These are phyloP conservation scores for Nicotiana sylvestris DNA, from an alignment of 257 asterid species.

Conservation along the genomic window DNA sequence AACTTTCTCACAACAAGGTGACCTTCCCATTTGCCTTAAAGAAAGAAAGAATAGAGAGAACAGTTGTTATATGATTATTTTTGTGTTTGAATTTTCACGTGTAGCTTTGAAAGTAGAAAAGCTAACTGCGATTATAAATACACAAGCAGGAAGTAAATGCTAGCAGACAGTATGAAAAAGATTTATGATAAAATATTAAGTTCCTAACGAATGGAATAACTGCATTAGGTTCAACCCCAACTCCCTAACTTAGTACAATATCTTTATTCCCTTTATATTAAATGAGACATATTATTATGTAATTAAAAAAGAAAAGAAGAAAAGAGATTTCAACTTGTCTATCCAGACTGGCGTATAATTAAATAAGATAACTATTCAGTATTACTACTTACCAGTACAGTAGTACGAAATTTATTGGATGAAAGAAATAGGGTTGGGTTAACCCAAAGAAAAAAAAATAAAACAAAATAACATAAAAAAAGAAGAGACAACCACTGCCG, in stretches of 20 bases:
- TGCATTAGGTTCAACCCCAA: conserved; percentile 7
- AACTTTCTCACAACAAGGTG: conserved; percentile 9
- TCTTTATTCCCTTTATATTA: neutral
- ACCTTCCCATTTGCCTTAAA: neutral
- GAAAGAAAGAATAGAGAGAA: neutral
- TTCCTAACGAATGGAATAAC: neutral
- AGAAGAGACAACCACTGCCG: too few relatives aligned
- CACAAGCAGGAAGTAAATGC: neutral
- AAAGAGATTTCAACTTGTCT: neutral
- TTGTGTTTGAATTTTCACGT: too few relatives aligned
- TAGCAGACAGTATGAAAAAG: neutral
- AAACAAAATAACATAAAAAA: neutral
- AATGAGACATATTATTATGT: neutral
- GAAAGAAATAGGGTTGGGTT: neutral
- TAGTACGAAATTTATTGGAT: neutral
- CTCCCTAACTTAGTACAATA: neutral
- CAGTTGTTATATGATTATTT: too few relatives aligned
- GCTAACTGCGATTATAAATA: neutral
- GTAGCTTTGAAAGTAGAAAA: neutral
- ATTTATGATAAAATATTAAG: neutral
- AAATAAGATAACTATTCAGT: neutral
- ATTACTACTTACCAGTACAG: neutral
- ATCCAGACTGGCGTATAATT: conserved; percentile 10
- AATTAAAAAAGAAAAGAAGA: neutral
- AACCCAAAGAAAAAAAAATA: neutral